Evolutionary conservation across 163 green algal genomes (phyloP), one percentile per base, ranked within the genome.

Genomic region (Chlamydomonas reinhardtii): DNA sequence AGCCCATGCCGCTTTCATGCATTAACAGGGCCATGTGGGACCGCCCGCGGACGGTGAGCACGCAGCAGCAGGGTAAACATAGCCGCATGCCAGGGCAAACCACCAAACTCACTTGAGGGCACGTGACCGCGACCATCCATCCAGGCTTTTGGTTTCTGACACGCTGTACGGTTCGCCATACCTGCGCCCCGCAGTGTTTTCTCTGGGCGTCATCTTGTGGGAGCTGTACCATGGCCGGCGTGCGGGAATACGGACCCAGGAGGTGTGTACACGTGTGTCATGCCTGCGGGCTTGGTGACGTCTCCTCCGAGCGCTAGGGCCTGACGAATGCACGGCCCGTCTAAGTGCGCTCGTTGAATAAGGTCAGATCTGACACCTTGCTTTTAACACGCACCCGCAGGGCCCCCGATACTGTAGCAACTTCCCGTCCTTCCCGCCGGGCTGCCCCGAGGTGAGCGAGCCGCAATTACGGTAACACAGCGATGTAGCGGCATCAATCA

Each of bases 381-480:
- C 75, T 29, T 66, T 61, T 19, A 62, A 43, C 56, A 27, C 35
- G 31, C 64, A 59, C 3, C 59, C 61, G 14, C 29, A 74, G 31
- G 77, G 77, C 16, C 77, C 77, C 0, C 77, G 77, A 19, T 85
- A 85, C 65, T 68, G 77, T 66, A 61, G 20, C 77, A 70, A 76
- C 73, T 91, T 89, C 85, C 66, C 92, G 78, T 29, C 77, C 72
- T 90, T 84, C 56, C 78, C 85, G 29, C 61, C 73, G 48, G 4
- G 77, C 37, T 76, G 75, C 73, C 68, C 79, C 12, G 32, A 62
- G 15, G 48, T 56, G 19, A 5, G 39, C 39, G 8, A 48, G 39
- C 39, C 8, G 8, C n/a, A n/a, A n/a, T n/a, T 48, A 8, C 39
- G 5, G 39, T 48, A 48, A 48, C n/a, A n/a, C n/a, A n/a, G n/a